Conservation (phyloP, 768 basidiomycete genomes). For the Fomitopsis pulvina region DNA sequence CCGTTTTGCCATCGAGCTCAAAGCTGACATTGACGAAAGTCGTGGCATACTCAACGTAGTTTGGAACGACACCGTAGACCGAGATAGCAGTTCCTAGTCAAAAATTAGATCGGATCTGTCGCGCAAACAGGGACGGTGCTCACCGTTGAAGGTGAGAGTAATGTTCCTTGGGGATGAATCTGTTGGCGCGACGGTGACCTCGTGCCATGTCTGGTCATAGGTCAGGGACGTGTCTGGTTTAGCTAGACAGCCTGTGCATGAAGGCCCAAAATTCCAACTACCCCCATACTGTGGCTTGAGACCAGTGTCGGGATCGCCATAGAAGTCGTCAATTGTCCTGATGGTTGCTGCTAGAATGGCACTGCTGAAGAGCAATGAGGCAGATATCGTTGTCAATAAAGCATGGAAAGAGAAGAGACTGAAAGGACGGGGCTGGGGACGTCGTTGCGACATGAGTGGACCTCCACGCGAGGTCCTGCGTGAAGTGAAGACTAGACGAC, state of each 20-base stretch:
- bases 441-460: no score
- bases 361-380: not conserved
- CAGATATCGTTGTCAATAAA: not conserved
- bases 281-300: constrained; percentile 2
- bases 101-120: not conserved
- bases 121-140: not conserved
- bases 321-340: constrained; percentile 14
- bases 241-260: constrained; percentile 5
- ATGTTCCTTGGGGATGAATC: not conserved
- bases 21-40: constrained; percentile 11
- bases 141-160: constrained; percentile 4
- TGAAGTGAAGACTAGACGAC: no score
- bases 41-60: constrained; percentile 1
- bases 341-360: not conserved
- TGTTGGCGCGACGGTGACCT: constrained; percentile 4
- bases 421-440: no score
- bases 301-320: constrained; percentile 11
- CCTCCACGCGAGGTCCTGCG: no score
- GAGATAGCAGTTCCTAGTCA: constrained; percentile 7
- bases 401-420: not conserved
- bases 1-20: constrained; percentile 5
- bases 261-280: constrained; percentile 7
- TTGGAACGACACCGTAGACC: constrained; percentile 7
- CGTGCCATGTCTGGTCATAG: constrained; percentile 11
- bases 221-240: not conserved